Conservation (phyloP, 2,329 filamentous ascomycete species). For the Sporothrix humicola region DNA sequence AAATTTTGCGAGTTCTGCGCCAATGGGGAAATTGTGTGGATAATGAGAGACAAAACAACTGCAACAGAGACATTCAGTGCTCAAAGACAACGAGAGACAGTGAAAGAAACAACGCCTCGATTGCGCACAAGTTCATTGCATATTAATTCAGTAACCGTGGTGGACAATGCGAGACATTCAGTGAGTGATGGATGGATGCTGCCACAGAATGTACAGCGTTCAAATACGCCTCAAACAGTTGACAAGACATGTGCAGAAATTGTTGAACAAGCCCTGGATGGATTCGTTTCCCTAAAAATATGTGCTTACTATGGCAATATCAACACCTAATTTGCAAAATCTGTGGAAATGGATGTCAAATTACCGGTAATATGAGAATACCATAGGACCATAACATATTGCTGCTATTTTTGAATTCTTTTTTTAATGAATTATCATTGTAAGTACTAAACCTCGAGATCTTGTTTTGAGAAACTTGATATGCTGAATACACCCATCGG, state of each 20-base stretch:
- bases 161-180: neutral
- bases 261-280: neutral
- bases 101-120: neutral
- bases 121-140: neutral
- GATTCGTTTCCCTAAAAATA: neutral
- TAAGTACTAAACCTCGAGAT: no score
- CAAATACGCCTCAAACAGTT: neutral
- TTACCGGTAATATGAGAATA: no score
- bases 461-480: no score
- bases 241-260: neutral
- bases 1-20: neutral
- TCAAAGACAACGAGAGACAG: neutral
- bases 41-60: neutral
- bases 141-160: neutral
- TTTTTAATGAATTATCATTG: no score
- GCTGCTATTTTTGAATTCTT: no score
- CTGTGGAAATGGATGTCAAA: no score
- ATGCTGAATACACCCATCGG: neutral
- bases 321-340: no score
- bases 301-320: no score
- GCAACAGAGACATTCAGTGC: neutral
- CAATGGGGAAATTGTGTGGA: slow-evolving; percentile 12
- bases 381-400: no score
- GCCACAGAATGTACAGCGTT: neutral
- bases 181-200: neutral